Evolutionary conservation across 495 filamentous ascomycete species (phyloP).

Genomic region (Penicillium mononematosum): DNA sequence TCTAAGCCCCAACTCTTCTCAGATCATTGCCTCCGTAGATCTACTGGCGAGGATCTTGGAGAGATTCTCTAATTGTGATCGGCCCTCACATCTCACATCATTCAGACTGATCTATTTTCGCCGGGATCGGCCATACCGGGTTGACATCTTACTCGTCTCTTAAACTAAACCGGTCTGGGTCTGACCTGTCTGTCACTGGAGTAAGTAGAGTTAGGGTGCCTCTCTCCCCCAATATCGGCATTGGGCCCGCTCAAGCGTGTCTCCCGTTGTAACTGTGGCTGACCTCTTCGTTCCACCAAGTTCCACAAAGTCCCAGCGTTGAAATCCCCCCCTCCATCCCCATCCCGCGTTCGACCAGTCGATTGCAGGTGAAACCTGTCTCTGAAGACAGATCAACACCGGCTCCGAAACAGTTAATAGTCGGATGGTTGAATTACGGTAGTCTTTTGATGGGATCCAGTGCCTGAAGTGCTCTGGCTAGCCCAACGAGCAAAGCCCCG

Average conservation of each 20-base stretch:
- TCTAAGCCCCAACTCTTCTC: conserved; percentile 16
- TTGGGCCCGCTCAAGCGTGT: conserved; percentile 17
- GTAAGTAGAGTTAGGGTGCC: conserved; percentile 17
- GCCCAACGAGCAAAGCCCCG: conserved; percentile 22
- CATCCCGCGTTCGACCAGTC: neutral
- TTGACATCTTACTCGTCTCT: conserved; percentile 20
- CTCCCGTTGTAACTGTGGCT: conserved; percentile 30
- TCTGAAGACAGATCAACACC: conserved; percentile 1
- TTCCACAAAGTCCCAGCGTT: conserved; percentile 13
- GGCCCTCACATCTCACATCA: conserved; percentile 16
- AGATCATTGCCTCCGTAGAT: conserved; percentile 26
- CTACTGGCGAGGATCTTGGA: conserved; percentile 12
- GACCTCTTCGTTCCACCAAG: conserved; percentile 26
- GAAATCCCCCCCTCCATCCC: conserved; percentile 10
- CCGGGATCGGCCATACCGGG: conserved; percentile 12
- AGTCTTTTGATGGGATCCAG: conserved; percentile 23
- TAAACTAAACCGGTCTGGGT: conserved; percentile 2
- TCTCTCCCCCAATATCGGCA: conserved; percentile 16
- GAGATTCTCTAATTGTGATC: conserved; percentile 18
- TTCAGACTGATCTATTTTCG: conserved; percentile 12
- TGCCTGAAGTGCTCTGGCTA: conserved; percentile 34
- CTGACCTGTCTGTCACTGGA: conserved; percentile 6
- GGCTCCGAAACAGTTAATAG: neutral
- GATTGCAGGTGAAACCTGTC: conserved; percentile 1
- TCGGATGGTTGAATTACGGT: conserved; percentile 27